Percentiles rank a stretch among this genome's conserved stretches.
Conservation (phyloP, 1,284 basidiomycete species). For the Malassezia yamatoensis region DNA sequence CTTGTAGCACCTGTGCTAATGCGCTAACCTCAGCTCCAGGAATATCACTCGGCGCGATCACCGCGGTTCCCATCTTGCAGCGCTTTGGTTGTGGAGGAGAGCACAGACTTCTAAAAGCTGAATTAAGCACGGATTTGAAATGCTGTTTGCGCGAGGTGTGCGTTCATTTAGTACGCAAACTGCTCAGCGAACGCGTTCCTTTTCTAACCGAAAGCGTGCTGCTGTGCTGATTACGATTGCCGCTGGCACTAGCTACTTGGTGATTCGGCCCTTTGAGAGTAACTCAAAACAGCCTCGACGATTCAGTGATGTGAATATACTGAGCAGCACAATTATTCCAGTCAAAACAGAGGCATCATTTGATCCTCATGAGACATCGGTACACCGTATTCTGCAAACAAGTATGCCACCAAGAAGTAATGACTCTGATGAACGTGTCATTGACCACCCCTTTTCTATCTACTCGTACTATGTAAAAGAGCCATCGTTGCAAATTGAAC, state of each 20-base stretch:
- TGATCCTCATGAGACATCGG: neutral
- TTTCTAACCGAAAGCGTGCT: neutral
- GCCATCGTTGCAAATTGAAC: conserved; percentile 18
- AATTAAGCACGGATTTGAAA: no score
- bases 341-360: neutral
- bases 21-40: conserved; percentile 24
- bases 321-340: neutral
- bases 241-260: no score
- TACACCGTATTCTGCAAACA: conserved; percentile 9
- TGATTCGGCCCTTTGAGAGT: no score
- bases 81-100: conserved; percentile 1
- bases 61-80: neutral
- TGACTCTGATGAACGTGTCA: neutral
- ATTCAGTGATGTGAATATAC: neutral
- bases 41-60: conserved; percentile 20
- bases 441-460: neutral
- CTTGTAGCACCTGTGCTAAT: conserved; percentile 27
- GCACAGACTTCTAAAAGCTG: no score
- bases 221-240: no score
- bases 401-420: no score
- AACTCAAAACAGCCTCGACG: neutral
- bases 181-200: neutral
- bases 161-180: neutral
- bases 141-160: neutral
- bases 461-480: conserved; percentile 18